Evolutionary conservation across 306 rosid species (phyloP), one percentile per base, ranked within the genome.

Genomic region (Crotalaria pallida): DNA sequence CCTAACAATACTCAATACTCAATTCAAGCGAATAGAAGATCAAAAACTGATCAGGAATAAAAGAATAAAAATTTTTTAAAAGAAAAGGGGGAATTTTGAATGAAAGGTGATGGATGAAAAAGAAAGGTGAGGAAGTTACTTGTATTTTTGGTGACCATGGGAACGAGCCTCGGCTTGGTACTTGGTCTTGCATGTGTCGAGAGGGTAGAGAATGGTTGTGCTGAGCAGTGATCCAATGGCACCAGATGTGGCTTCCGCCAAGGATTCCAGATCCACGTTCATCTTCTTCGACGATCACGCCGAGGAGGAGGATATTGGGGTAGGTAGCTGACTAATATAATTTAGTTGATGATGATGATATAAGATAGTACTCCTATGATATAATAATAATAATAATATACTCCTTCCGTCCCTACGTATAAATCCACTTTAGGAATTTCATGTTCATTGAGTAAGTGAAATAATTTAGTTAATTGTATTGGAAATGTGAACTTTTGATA

Each of bases 241-340:
- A 4, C 99, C 99, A 1, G 99, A 95, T 44, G 99, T 91, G 7
- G 99, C 99, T 83, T 95, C 99, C 2, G 99, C 90, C 64, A 95
- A 63, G 0, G 99, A 95, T 80, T 95, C 93, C 65, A 95, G 90
- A 89, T 95, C 97, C 84, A 85, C 62, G 53, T 79, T 82, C 97
- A 86, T 87, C 69, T 58, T 63, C 59, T 5, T 48, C 61, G 43
- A 5, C 27, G 16, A 60, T 56, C 1, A n/a, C 10, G 23, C 41
- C 17, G 65, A 18, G 60, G 0, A 29, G 6, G 4, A 62, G 45
- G 69, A 60, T 71, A 45, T 68, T 71, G n/a, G 13, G 72, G 40
- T 56, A 0, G 67, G 16, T 41, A n/a, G n/a, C n/a, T n/a, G n/a
- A n/a, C n/a, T n/a, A n/a, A n/a, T n/a, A n/a, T n/a, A n/a, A n/a